Conservation (phyloP, 768 basidiomycete species). For the Ramaria sp. region DNA sequence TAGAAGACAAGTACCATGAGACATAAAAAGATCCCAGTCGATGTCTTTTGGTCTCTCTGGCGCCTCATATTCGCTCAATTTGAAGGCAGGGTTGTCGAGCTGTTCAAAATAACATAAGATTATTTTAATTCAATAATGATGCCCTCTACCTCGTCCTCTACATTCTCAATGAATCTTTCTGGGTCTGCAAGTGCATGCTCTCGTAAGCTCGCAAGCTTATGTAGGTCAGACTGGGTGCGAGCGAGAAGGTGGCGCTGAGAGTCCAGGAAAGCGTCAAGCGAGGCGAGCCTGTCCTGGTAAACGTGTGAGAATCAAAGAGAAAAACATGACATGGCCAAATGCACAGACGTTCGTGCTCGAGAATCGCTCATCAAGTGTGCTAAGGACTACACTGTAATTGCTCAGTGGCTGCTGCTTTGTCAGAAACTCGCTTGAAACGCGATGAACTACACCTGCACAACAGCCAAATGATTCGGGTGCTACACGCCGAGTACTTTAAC, state of each 20-base stretch:
- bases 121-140: not conserved
- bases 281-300: conserved; percentile 7
- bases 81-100: conserved; percentile 23
- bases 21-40: conserved; percentile 51
- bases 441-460: no score
- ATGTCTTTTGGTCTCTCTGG: conserved; percentile 34
- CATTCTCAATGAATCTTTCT: conserved; percentile 21
- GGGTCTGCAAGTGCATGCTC: conserved; percentile 26
- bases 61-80: conserved; percentile 35
- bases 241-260: conserved; percentile 47
- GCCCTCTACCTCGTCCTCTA: conserved; percentile 26
- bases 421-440: not conserved
- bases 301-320: not conserved
- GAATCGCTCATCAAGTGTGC: conserved; percentile 4
- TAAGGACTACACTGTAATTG: not conserved
- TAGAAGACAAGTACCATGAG: conserved; percentile 33
- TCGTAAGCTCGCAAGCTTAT: conserved; percentile 37
- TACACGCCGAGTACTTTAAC: no score
- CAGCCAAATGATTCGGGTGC: no score
- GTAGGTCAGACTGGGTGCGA: conserved; percentile 53
- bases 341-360: conserved; percentile 8
- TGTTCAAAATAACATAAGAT: conserved; percentile 15
- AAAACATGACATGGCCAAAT: not conserved
- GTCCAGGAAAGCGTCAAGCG: conserved; percentile 9
- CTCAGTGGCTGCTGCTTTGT: not conserved